Evolutionary conservation across 2,329 filamentous ascomycete genomes (phyloP).

Genomic region (Arachnopeziza araneosa): DNA sequence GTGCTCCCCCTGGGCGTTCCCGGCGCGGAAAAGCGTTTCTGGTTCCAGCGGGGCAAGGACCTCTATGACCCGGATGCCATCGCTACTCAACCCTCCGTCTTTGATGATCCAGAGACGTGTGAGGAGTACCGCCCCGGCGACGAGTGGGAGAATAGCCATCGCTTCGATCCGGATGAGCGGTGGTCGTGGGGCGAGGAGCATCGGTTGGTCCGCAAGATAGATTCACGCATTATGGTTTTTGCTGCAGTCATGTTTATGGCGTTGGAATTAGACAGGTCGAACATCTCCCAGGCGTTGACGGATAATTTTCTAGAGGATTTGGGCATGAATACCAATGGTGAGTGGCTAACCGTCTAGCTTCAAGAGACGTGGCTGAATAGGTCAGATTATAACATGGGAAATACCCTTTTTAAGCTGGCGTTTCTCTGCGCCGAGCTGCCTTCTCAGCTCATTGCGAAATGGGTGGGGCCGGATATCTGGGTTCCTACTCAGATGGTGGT

Average conservation of each 20-base stretch:
- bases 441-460: conserved; percentile 45
- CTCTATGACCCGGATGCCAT: conserved; percentile 17
- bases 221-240: conserved; percentile 31
- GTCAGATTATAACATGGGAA: conserved; percentile 43
- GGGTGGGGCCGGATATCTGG: conserved; percentile 42
- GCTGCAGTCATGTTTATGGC: conserved; percentile 53
- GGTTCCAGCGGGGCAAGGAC: conserved; percentile 20
- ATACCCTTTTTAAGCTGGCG: conserved; percentile 33
- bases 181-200: conserved; percentile 36
- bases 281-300: conserved; percentile 52
- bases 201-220: conserved; percentile 25
- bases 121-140: conserved; percentile 23
- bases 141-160: conserved; percentile 34
- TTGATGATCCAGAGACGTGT: conserved; percentile 18
- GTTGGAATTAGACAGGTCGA: conserved; percentile 54
- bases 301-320: conserved; percentile 56
- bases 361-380: background rate
- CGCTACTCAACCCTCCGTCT: conserved; percentile 25
- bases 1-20: conserved; percentile 13
- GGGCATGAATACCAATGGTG: conserved; percentile 40
- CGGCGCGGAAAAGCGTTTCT: conserved; percentile 17
- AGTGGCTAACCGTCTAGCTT: background rate
- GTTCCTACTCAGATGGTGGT: conserved; percentile 47
- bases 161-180: conserved; percentile 33
- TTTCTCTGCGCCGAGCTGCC: conserved; percentile 45